Conservation (phyloP, 148 eudicot genomes). For the Pouteria glomerata region DNA sequence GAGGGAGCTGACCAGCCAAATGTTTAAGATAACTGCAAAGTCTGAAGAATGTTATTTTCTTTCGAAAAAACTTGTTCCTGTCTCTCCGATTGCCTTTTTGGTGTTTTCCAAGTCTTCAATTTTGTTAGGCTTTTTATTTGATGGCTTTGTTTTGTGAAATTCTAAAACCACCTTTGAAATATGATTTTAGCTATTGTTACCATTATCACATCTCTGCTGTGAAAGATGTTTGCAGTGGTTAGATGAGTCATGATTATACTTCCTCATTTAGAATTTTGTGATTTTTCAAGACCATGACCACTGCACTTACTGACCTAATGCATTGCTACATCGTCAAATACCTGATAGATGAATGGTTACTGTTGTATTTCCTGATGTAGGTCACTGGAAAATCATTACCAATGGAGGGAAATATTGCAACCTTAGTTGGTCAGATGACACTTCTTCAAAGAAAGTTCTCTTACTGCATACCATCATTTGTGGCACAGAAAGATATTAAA, state of each 20-base stretch:
- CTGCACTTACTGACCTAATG: neutral
- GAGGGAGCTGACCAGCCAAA: neutral
- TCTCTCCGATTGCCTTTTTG: neutral
- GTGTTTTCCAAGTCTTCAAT: neutral
- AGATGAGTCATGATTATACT: too few relatives aligned
- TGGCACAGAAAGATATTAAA: conserved; percentile 47
- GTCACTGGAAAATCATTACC: conserved; percentile 41
- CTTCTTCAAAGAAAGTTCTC: conserved; percentile 35
- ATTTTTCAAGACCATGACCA: neutral
- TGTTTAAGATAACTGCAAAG: neutral
- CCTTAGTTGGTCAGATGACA: conserved; percentile 30
- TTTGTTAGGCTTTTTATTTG: neutral
- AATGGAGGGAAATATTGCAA: conserved; percentile 34
- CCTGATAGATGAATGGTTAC: neutral
- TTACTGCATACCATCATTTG: conserved; percentile 32
- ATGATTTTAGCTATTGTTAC: neutral
- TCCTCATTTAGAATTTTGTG: too few relatives aligned
- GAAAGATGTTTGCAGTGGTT: neutral
- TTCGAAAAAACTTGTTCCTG: neutral
- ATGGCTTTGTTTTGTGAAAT: neutral
- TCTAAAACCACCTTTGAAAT: neutral
- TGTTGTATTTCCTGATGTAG: conserved; percentile 27
- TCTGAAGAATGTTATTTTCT: neutral
- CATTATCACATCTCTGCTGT: neutral
- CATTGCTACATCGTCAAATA: neutral